Evolutionary conservation across 495 filamentous ascomycete genomes (phyloP).

Genomic region (Jackrogersella multiformis): DNA sequence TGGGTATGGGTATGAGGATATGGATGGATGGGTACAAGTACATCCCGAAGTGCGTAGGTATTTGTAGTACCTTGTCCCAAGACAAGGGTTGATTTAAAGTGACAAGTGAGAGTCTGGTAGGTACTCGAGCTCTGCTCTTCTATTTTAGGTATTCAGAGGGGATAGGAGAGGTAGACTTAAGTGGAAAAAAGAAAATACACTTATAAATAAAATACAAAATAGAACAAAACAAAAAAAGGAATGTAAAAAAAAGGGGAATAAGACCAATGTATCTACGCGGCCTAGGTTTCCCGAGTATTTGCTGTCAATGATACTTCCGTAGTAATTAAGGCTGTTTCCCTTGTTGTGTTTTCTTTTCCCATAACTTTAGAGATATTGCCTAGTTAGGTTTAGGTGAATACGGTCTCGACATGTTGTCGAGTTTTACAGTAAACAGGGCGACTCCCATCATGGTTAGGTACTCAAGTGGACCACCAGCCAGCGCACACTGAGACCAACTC

Average conservation of each 20-base stretch:
- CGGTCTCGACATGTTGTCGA: conserved; percentile 6
- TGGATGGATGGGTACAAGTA: conserved; percentile 23
- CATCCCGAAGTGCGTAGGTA: conserved; percentile 19
- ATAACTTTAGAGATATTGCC: conserved; percentile 17
- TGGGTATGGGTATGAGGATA: conserved; percentile 21
- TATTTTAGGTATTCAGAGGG: conserved; percentile 14
- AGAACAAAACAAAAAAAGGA: conserved; percentile 5
- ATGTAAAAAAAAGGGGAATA: conserved; percentile 13
- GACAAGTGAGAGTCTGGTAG: conserved; percentile 17
- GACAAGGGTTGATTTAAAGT: conserved; percentile 17
- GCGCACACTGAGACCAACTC: conserved; percentile 37
- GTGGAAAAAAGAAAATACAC: background rate
- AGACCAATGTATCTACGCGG: conserved; percentile 10
- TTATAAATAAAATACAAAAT: conserved; percentile 14
- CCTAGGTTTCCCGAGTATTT: conserved; percentile 21
- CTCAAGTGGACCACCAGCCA: conserved; percentile 39
- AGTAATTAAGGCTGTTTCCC: conserved; percentile 40
- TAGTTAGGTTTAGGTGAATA: conserved; percentile 27
- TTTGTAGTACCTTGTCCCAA: conserved; percentile 12
- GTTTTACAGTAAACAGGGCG: conserved; percentile 37
- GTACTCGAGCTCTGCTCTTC: conserved; percentile 14
- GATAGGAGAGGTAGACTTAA: background rate
- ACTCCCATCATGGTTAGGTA: conserved; percentile 27
- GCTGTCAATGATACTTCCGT: conserved; percentile 28
- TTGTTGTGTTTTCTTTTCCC: conserved; percentile 12